These are phyloP conservation scores for Sanghuangporus weigelae DNA, from an alignment of 1,284 basidiomycete genomes.

Conservation along the genomic window DNA sequence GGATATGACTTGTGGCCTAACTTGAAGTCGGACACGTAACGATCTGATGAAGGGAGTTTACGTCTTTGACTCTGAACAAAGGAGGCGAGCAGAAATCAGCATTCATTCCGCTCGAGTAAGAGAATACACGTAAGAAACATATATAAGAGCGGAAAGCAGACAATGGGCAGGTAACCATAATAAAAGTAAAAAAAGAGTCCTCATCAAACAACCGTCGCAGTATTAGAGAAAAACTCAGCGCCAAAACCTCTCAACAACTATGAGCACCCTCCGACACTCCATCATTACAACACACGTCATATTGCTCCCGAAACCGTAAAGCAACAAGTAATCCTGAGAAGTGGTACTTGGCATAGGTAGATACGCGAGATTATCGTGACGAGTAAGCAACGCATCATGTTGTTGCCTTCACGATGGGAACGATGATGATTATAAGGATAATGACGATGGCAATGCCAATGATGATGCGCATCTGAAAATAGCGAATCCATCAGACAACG, in stretches of 20 bases:
- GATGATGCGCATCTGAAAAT: constrained; percentile 77
- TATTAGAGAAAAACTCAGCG: background rate
- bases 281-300: background rate
- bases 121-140: constrained; percentile 1
- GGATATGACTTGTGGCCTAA: too few species aligned
- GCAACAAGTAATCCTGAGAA: background rate
- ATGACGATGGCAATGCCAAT: constrained; percentile 84
- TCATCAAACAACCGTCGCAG: background rate
- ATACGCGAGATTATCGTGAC: background rate
- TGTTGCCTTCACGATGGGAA: constrained; percentile 83
- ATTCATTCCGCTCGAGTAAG: background rate
- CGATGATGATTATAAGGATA: constrained; percentile 90
- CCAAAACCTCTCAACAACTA: background rate
- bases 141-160: background rate
- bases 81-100: constrained; percentile 2
- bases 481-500: background rate
- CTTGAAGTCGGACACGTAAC: too few species aligned
- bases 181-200: background rate
- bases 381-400: background rate
- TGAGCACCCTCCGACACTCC: background rate
- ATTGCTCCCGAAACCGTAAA: background rate
- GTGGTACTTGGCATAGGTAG: background rate
- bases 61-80: too few species aligned
- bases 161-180: background rate
- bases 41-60: too few species aligned